Evolutionary conservation across 148 eudicot genomes (phyloP).

Genomic region (Limonium bicolor): DNA sequence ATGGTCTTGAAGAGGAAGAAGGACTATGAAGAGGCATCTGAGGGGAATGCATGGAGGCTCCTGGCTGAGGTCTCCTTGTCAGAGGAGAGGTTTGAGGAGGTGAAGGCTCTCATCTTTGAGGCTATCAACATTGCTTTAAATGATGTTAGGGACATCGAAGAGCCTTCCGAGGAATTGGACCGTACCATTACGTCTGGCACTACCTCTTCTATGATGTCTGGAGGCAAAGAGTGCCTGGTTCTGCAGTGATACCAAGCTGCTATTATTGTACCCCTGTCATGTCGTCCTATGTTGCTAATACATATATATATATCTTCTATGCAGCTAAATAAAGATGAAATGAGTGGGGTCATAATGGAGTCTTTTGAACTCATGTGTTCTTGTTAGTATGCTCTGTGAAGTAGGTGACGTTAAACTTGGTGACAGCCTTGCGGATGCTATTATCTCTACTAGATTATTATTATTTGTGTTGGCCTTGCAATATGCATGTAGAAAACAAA

Average conservation of each 20-base stretch:
- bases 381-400: no score
- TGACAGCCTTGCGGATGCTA: no score
- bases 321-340: slow-evolving; percentile 1
- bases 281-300: background rate
- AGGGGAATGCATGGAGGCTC: slow-evolving; percentile 84
- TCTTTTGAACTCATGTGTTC: no score
- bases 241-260: slow-evolving; percentile 18
- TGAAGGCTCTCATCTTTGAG: slow-evolving; percentile 48
- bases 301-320: background rate
- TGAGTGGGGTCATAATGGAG: no score
- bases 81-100: slow-evolving; percentile 67
- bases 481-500: no score
- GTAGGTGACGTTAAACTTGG: no score
- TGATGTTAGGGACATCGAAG: slow-evolving; percentile 19
- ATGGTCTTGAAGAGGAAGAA: slow-evolving; percentile 79
- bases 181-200: slow-evolving; percentile 31
- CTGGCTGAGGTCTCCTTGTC: slow-evolving; percentile 87
- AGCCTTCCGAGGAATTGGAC: slow-evolving; percentile 29
- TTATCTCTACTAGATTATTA: no score
- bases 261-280: background rate
- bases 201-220: slow-evolving; percentile 39
- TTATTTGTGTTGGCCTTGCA: no score
- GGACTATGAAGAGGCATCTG: slow-evolving; percentile 87
- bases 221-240: slow-evolving; percentile 52
- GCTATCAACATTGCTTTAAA: slow-evolving; percentile 19